These are phyloP conservation scores for Geotrichum reessii DNA, from an alignment of 1,139 yeast species.

Conservation along the genomic window DNA sequence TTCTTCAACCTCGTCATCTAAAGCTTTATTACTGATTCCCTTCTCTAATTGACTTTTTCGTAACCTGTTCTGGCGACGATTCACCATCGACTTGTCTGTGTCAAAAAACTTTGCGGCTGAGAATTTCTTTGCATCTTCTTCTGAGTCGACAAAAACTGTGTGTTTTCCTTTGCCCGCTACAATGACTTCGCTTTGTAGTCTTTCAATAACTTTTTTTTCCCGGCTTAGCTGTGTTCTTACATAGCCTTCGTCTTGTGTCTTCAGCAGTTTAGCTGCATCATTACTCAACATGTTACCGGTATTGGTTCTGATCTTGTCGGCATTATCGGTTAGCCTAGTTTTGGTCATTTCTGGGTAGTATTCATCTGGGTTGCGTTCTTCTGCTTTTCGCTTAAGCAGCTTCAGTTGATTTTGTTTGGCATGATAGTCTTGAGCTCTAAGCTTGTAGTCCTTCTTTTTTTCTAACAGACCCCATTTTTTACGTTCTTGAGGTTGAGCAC, in stretches of 20 bases:
- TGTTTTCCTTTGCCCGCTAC: conserved; percentile 55
- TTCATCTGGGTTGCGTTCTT: conserved; percentile 86
- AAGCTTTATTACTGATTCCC: conserved; percentile 25
- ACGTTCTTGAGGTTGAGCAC: conserved; percentile 77
- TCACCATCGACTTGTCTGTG: conserved; percentile 60
- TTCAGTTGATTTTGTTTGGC: conserved; percentile 80
- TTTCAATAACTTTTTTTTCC: conserved; percentile 61
- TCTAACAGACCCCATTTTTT: conserved; percentile 77
- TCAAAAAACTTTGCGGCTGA: conserved; percentile 60
- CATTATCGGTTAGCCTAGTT: conserved; percentile 11
- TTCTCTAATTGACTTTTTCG: conserved; percentile 53
- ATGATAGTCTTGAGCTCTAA: conserved; percentile 86
- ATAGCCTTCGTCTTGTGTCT: conserved; percentile 86
- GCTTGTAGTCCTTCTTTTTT: conserved; percentile 88
- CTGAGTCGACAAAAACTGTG: conserved; percentile 74
- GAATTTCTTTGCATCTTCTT: conserved; percentile 51
- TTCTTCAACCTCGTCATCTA: conserved; percentile 32
- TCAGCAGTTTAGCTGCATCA: conserved; percentile 74
- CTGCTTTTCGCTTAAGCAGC: conserved; percentile 65
- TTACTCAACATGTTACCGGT: conserved; percentile 40
- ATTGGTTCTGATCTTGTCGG: conserved; percentile 12
- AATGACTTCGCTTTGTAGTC: conserved; percentile 49
- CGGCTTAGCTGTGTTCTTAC: conserved; percentile 67
- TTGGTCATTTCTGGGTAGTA: conserved; percentile 87
- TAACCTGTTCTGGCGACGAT: conserved; percentile 68